Base-by-base conservation (phyloP, 2,329 filamentous ascomycete species). In the Anthostomella pinea region DNA sequence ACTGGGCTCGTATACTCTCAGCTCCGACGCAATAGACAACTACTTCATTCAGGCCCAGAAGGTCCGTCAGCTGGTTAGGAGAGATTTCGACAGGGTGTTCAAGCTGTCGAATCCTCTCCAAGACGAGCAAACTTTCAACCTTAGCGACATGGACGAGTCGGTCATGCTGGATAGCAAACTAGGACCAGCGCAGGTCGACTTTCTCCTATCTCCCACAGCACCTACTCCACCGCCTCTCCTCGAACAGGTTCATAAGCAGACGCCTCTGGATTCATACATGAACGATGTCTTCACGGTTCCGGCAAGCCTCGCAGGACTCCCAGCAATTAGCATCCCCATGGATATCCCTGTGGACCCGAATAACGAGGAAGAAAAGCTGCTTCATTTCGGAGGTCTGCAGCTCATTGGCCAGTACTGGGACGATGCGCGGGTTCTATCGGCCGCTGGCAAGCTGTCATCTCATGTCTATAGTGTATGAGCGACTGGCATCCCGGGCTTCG, bases 261-360 rank as follows among this genome's bases (percentile, higher is more conserved):
- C 65, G 29, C 69, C 74, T 8, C 66, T 95, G n/a, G 81, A 91
- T 52, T 77, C 77, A 2, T 97, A 96, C 57, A 85, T 86, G 70
- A 95, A 93, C 55, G 93, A 98, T 64, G 84, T 97, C 2, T 91
- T 97, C 53, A 97, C 93, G 0, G 91, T 98, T 2, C 93, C 93
- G 2, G 89, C 91, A 2, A 96, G 89, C 64, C 68, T 98, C 48
- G 93, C 91, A 1, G 93, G 93, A 0, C 67, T 98, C 37, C 93
- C 93, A 3, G 87, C 90, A 8, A 77, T 96, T 33, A 96, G 85
- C 49, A 72, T 98, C 8, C 91, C 93, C 0, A 70, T 84, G 45
- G 60, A 64, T 13, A 55, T 70, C 41, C 58, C 62, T 1, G 35
- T 58, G 2, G 43, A 44, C 14, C 41, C 52, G 1, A 45, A 50